Conservation (phyloP, 2,329 filamentous ascomycete species). For the Hymenoscyphus scutula region DNA sequence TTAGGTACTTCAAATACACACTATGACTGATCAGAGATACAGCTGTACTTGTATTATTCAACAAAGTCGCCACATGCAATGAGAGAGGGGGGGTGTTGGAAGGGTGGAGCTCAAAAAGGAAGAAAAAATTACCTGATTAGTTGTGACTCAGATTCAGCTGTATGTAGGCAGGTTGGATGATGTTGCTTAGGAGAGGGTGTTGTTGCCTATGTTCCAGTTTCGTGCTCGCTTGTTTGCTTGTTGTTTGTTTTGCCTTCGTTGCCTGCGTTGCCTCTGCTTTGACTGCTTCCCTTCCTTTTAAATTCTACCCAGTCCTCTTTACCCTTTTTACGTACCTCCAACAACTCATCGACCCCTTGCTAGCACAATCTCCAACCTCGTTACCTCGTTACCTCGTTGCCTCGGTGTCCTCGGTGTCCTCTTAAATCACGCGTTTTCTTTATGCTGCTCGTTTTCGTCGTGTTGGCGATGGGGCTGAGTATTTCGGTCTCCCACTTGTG, state of each 20-base stretch:
- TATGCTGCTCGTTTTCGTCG: background rate
- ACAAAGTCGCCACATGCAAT: background rate
- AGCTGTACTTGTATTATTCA: background rate
- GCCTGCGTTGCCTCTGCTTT: background rate
- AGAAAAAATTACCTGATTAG: slow-evolving; percentile 8
- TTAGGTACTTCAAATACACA: background rate
- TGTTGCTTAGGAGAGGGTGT: too few species aligned
- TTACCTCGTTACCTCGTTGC: too few species aligned
- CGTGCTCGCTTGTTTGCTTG: background rate
- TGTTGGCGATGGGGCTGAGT: background rate
- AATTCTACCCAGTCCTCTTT: background rate
- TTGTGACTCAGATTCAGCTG: background rate
- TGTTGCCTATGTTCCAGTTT: background rate
- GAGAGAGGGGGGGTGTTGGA: background rate
- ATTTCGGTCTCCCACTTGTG: background rate
- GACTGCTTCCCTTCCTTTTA: background rate
- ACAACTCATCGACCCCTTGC: background rate
- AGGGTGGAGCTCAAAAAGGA: background rate
- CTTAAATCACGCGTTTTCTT: background rate
- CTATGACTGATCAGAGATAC: background rate
- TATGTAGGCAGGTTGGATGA: background rate
- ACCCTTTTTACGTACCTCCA: background rate
- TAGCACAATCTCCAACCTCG: background rate
- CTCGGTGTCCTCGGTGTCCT: background rate
- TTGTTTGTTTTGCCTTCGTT: background rate